Percentiles rank a stretch among this genome's conserved stretches.
Conservation (phyloP, 73 alveolate species). For the Stentor coeruleus region DNA sequence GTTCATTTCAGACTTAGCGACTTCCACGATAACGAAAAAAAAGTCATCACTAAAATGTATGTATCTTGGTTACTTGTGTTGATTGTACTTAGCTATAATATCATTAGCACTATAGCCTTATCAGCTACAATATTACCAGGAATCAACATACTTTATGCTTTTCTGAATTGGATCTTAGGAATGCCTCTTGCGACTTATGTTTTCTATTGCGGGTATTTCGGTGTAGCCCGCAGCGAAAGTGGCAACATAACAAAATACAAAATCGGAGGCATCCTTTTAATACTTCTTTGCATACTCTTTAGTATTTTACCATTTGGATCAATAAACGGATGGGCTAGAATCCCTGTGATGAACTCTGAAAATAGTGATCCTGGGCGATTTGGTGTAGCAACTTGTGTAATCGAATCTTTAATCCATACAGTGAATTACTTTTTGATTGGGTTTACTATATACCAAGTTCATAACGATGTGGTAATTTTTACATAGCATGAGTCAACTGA, state of each 20-base stretch:
- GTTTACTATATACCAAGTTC: not conserved
- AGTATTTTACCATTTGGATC: constrained; percentile 15
- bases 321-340: constrained; percentile 25
- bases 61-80: not conserved
- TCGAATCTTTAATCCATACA: constrained; percentile 11
- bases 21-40: constrained; percentile 5
- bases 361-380: constrained; percentile 13
- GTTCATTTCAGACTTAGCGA: constrained; percentile 19
- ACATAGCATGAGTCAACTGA: not conserved
- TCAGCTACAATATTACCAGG: constrained; percentile 2
- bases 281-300: not conserved
- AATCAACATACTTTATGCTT: constrained; percentile 2
- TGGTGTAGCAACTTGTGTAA: constrained; percentile 22
- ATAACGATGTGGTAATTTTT: constrained; percentile 5
- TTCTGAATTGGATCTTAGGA: constrained; percentile 9
- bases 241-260: not conserved
- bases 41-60: constrained; percentile 2
- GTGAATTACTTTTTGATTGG: not conserved
- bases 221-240: constrained; percentile 25
- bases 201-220: constrained; percentile 21
- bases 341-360: not conserved
- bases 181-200: constrained; percentile 10
- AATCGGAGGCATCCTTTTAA: not conserved
- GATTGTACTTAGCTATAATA: not conserved
- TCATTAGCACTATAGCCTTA: constrained; percentile 26